Base-by-base conservation (phyloP, 2,329 filamentous ascomycete species). In the Trematosphaeria pertusa region DNA sequence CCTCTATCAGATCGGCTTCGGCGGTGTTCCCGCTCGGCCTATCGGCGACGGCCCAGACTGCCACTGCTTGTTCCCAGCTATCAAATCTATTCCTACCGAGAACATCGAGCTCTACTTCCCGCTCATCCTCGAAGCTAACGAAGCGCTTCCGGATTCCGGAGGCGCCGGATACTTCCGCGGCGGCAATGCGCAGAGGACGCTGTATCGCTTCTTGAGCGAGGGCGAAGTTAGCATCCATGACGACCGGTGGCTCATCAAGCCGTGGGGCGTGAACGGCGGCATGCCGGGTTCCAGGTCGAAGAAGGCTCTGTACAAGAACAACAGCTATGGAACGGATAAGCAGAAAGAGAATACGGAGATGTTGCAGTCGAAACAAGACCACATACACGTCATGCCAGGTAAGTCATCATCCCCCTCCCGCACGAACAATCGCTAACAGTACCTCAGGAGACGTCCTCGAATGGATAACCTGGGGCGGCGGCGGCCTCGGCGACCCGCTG, bases 391-490 rank as follows among this genome's bases (percentile, higher is more conserved):
- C 1, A 61, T 72, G 24, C 73, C 73, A 1, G 65, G 65, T 66
- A 54, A 41, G 59, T 52, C 17, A 14, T 6, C 17, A 21, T 5
- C 3, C 32, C 18, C 5, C 15, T 5, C 6, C 5, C n/a, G 3
- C 12, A 12, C 11, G 5, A 18, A 28, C 9, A 11, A 12, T 19
- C 41, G 14, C 35, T 43, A 34, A 48, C 21, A 15, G 9, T 2
- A 9, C n/a, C 14, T 15, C 37, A 69, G 76, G 72, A 10, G 77
- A 81, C 48, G 67, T 78, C 1, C 72, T 79, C 4, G 76, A 79
- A 61, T 79, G 73, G 74, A 70, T 78, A 21, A 80, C 78, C 4
- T 79, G 76, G 77, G 76, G 77, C 35, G 77, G 75, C 20, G 77
- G 76, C 17, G 76, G 77, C 2, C 69, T 79, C 10, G 78, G 77